These are phyloP conservation scores for Silybum marianum DNA, from an alignment of 129 eudicot genomes.

Conservation along the genomic window DNA sequence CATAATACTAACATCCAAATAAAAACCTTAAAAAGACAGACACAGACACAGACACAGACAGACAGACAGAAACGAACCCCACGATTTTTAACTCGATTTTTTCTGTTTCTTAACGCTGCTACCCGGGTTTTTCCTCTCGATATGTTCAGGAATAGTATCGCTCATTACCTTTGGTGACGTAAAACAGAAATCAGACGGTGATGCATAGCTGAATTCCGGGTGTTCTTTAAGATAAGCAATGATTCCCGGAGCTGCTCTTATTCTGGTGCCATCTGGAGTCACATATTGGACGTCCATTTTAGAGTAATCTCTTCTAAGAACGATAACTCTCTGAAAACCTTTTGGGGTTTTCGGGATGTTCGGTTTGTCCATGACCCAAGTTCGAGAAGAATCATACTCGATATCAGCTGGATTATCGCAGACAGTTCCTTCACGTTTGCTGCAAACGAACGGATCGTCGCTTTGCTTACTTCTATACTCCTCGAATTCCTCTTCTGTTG, in stretches of 20 bases:
- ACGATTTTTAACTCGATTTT: conserved; percentile 1
- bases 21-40: conserved; percentile 12
- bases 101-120: conserved; percentile 35
- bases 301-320: conserved; percentile 59
- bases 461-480: conserved; percentile 53
- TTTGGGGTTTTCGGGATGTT: conserved; percentile 70
- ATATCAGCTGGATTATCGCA: conserved; percentile 77
- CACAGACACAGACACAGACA: background rate
- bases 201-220: conserved; percentile 40
- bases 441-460: conserved; percentile 70
- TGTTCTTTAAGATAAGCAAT: conserved; percentile 51
- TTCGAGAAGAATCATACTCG: conserved; percentile 53
- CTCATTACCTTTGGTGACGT: conserved; percentile 50
- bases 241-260: conserved; percentile 54
- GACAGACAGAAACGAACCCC: background rate
- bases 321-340: conserved; percentile 57
- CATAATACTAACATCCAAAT: background rate
- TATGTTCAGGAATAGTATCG: conserved; percentile 55
- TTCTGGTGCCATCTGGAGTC: conserved; percentile 54
- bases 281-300: conserved; percentile 67
- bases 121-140: conserved; percentile 27
- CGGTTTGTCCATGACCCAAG: conserved; percentile 74
- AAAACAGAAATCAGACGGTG: conserved; percentile 61
- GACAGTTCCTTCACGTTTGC: conserved; percentile 42
- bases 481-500: conserved; percentile 66